Base-by-base conservation (phyloP, 2,329 filamentous ascomycete genomes). In the Coleophoma crateriformis region DNA sequence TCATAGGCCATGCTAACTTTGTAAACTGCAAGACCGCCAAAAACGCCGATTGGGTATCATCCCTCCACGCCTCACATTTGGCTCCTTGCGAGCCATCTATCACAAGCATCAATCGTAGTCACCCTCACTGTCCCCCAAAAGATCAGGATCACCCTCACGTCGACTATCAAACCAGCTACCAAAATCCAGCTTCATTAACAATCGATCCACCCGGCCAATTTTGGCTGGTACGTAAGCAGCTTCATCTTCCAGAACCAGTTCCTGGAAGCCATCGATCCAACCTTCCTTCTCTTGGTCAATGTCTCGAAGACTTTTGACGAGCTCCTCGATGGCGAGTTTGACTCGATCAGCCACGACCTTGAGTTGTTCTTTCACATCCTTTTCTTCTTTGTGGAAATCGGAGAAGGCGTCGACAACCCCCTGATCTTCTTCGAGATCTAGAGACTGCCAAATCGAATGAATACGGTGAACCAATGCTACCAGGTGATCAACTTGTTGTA, bases 111-210 rank as follows among this genome's bases (percentile, higher is more conserved):
- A 27, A 27, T 27, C 27, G 8, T 7, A 27, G 8, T 27, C 27
- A 7, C 27, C 27, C 27, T 27, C 27, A 10, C 27, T 27, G 27
- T 27, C 27, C 8, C 27, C 27, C 27, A 27, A 27, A 2, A 27
- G 27, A 27, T 27, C 27, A 27, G 7, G 27, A 27, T 27, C 27
- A 7, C 8, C 27, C 27, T 27, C 27, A 27, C 27, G 27, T 7
- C 27, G 27, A 10, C 33, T 54, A 50, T 62, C 58, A 53, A 67
- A 65, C 64, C 64, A 67, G 0, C 60, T 58, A 5, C 64, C 64
- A 57, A 67, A 67, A 57, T 96, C 90, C 59, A 96, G 71, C 72
- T 96, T 96, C 89, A 96, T 95, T 64, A 96, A 68, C 63, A 96
- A 68, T 51, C 88, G 76, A 70, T 96, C 90, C 42, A 96, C 82